phyloP scores from a whole-genome alignment of 345 rosid species.

The Eucalyptus dawsonii region DNA sequence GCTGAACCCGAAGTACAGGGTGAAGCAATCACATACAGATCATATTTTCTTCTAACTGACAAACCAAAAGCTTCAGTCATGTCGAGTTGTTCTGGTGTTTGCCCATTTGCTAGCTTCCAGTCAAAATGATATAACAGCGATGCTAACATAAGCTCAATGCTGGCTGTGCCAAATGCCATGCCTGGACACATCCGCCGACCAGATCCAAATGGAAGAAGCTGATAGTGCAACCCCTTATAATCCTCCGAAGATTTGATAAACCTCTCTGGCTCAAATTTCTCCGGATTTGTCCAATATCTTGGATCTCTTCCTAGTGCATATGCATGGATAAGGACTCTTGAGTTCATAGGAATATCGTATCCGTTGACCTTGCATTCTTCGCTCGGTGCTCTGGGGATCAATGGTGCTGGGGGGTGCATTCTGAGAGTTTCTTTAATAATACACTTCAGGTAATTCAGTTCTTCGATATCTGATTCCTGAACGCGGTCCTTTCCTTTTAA shows the following conservation, averaged over 20 bases:
- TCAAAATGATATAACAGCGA: background rate
- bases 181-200: slow-evolving; percentile 5
- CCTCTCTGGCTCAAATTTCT: slow-evolving; percentile 2
- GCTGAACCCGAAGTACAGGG: background rate
- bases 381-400: slow-evolving; percentile 3
- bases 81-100: background rate
- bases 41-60: background rate
- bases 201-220: slow-evolving; percentile 1
- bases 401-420: slow-evolving; percentile 7
- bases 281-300: background rate
- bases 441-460: slow-evolving; percentile 2
- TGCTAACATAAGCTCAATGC: background rate
- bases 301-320: slow-evolving; percentile 2
- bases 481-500: background rate
- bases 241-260: background rate
- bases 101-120: background rate
- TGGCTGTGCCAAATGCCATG: background rate
- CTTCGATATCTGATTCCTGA: background rate
- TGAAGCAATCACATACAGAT: background rate
- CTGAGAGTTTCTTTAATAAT: slow-evolving; percentile 14
- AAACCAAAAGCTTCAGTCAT: background rate
- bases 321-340: background rate
- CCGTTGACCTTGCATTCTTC: background rate
- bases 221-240: background rate
- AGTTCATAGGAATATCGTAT: slow-evolving; percentile 1